These are phyloP conservation scores for Naematelia encephala DNA, from an alignment of 768 basidiomycete genomes.

Conservation along the genomic window DNA sequence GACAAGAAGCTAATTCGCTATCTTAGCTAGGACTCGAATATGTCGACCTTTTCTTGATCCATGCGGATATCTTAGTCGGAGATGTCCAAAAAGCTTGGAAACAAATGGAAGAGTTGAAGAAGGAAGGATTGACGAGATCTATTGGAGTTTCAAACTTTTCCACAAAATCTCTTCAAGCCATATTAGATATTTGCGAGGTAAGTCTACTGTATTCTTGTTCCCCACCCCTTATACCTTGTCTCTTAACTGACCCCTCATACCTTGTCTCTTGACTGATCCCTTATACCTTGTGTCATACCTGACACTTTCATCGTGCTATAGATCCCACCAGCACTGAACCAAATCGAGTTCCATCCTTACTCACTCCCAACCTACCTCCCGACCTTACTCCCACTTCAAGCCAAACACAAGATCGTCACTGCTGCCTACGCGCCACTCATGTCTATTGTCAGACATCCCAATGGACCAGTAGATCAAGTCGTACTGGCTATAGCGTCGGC, in stretches of 20 bases:
- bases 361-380: conserved; percentile 16
- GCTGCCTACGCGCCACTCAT: conserved; percentile 14
- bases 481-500: conserved; percentile 8
- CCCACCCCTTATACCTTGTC: no score
- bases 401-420: conserved; percentile 11
- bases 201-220: not conserved
- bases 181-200: conserved; percentile 21
- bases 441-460: conserved; percentile 13
- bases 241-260: no score
- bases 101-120: conserved; percentile 19
- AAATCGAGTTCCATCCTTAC: conserved; percentile 11
- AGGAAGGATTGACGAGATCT: conserved; percentile 18
- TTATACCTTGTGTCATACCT: no score
- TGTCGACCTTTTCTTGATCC: conserved; percentile 25
- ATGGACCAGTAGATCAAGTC: conserved; percentile 18
- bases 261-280: no score
- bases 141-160: conserved; percentile 29
- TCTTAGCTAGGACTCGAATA: conserved; percentile 18
- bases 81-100: conserved; percentile 17
- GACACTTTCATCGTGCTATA: not conserved
- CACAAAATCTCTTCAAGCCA: conserved; percentile 6
- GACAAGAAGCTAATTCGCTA: not conserved
- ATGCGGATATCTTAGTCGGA: conserved; percentile 21
- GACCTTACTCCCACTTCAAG: conserved; percentile 16
- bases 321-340: conserved; percentile 11